phyloP scores from a whole-genome alignment of 1,284 basidiomycete species.

The Athelia sp. region DNA sequence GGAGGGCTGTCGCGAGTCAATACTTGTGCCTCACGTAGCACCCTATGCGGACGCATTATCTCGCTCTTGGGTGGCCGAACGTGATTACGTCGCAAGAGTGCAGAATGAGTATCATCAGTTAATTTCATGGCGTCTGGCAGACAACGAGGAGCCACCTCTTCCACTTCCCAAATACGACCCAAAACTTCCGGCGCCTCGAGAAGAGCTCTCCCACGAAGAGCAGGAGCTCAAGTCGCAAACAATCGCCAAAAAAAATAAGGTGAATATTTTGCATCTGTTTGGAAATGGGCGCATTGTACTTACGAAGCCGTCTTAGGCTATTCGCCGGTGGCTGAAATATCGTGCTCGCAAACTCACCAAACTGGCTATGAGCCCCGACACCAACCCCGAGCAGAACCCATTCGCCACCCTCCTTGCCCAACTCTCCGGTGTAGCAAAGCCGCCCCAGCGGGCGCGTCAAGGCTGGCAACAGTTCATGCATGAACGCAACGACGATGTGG shows the following conservation, averaged over 20 bases:
- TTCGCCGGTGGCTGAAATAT: constrained; percentile 6
- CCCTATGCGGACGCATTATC: background rate
- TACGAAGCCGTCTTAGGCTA: background rate
- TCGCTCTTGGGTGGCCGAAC: background rate
- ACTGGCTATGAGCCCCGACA: background rate
- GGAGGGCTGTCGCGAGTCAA: background rate
- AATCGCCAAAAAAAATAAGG: background rate
- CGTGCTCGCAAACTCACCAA: constrained; percentile 1
- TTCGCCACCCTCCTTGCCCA: constrained; percentile 4
- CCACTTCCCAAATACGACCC: background rate
- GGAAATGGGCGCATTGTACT: no score
- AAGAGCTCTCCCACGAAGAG: background rate
- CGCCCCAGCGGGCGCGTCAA: constrained; percentile 6
- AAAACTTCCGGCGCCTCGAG: background rate
- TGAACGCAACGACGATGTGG: background rate
- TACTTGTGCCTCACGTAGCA: background rate
- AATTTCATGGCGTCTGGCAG: background rate
- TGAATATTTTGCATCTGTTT: background rate
- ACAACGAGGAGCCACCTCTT: background rate
- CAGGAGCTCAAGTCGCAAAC: background rate
- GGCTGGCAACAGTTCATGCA: constrained; percentile 1
- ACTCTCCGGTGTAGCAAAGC: background rate
- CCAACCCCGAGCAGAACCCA: constrained; percentile 4
- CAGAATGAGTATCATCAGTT: constrained; percentile 1
- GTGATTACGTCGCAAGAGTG: background rate